A percentile compares a stretch with the other conserved stretches of the same genome.
phyloP scores from a whole-genome alignment of 768 basidiomycete species.

The Antrodiella citrinella region DNA sequence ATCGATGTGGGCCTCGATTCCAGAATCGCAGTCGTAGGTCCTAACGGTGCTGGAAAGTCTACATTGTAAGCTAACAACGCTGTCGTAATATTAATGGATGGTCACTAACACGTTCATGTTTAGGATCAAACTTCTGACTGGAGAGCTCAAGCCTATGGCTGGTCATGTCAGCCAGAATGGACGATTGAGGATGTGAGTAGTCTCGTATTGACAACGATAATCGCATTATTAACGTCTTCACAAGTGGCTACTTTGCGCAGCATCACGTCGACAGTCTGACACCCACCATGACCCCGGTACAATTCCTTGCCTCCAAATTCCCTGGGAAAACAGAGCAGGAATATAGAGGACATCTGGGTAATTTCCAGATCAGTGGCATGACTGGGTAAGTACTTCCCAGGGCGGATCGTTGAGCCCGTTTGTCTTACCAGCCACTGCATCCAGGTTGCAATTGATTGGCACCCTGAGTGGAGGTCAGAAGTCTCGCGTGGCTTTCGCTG shows the following conservation, averaged over 20 bases:
- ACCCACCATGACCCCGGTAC: slow-evolving; percentile 82
- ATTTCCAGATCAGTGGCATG: slow-evolving; percentile 96
- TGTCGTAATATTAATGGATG: not conserved
- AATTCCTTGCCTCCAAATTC: slow-evolving; percentile 86
- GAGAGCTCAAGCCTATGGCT: slow-evolving; percentile 61
- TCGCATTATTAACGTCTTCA: not conserved
- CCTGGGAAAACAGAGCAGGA: slow-evolving; percentile 96
- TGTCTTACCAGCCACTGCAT: too few relatives aligned
- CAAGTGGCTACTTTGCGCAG: slow-evolving; percentile 89
- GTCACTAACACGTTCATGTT: not conserved
- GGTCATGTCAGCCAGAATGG: slow-evolving; percentile 91
- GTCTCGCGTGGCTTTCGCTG: slow-evolving; percentile 88
- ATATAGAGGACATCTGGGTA: slow-evolving; percentile 90
- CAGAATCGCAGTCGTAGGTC: slow-evolving; percentile 89
- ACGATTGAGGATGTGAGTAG: slow-evolving; percentile 72
- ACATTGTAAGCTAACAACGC: slow-evolving; percentile 57
- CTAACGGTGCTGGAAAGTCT: slow-evolving; percentile 95
- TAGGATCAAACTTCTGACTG: slow-evolving; percentile 91
- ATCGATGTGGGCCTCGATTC: slow-evolving; percentile 94
- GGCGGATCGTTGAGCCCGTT: not conserved
- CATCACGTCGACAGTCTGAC: slow-evolving; percentile 92
- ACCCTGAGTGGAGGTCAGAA: slow-evolving; percentile 96
- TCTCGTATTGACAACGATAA: not conserved
- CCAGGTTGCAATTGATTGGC: slow-evolving; percentile 77
- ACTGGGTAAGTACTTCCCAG: slow-evolving; percentile 51